Evolutionary conservation across 306 rosid species (phyloP), one percentile per base, ranked within the genome.

Genomic region (Acacia crassicarpa): DNA sequence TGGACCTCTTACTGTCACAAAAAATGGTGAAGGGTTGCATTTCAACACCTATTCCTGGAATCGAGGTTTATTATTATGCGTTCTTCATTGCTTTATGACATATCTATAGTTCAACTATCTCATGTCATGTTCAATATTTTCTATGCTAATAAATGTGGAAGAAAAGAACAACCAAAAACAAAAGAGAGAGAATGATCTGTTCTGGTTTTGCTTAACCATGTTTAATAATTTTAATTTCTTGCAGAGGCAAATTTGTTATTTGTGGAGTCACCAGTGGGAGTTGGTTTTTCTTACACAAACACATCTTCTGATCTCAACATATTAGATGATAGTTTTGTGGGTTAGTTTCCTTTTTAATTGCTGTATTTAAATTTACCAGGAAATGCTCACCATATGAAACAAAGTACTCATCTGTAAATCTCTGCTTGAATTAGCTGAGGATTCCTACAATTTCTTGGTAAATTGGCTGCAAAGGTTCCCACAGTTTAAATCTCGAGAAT

Each of bases 231-330:
- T 58, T 2, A 61, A 74, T 41, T 35, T 38, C 77, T 25, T 85
- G 90, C 89, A 87, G 92, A 89, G 78, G 86, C 90, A 73, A 89
- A 87, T 79, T 81, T 89, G 83, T 70, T 89, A 67, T 89, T 89
- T 81, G 82, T 89, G 83, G 92, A 89, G 69, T 89, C 92, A 22
- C 92, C 92, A 3, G 92, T 87, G 78, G 92, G 92, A 76, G 90
- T 89, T 71, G 92, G 92, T 8, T 89, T 89, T 72, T 89, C 92
- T 79, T 89, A 87, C 75, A 85, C 90, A 1, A 87, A 87, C 30
- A 87, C 83, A 22, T 83, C 92, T 46, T 89, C 92, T 89, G 92
- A 89, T 81, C 83, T 86, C 35, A 75, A 88, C 78, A 83, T 43
- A 59, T 44, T 89, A 70, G 89, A 85, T 40, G 92, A 89, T 83